Conservation (phyloP, 441 rosid genomes). For the Gossypium aridum region DNA sequence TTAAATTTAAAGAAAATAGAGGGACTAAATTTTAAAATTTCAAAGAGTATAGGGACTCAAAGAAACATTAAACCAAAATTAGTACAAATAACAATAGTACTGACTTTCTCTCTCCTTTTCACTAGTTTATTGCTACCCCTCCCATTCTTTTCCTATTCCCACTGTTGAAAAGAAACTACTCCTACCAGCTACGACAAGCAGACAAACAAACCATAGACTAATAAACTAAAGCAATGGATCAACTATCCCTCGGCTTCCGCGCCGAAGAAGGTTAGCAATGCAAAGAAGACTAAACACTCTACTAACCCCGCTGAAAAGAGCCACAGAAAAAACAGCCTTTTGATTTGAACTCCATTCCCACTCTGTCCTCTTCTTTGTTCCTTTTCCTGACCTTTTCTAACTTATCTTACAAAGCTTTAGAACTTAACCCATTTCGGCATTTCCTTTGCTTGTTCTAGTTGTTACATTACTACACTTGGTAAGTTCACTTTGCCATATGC, state of each 20-base stretch:
- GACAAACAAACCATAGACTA: background rate
- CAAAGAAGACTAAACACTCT: background rate
- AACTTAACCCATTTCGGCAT: background rate
- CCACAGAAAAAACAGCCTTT: background rate
- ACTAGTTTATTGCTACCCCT: background rate
- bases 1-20: too few relatives aligned
- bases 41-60: too few relatives aligned
- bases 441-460: background rate
- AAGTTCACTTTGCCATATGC: background rate
- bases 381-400: background rate
- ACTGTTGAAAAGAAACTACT: background rate
- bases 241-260: background rate
- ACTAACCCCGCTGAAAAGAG: background rate
- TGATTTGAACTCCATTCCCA: background rate
- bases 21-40: too few relatives aligned
- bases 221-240: background rate
- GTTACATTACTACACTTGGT: background rate
- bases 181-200: background rate
- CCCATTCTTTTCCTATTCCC: background rate
- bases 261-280: background rate
- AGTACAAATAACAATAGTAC: too few relatives aligned
- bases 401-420: background rate
- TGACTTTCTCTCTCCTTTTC: background rate
- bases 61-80: too few relatives aligned
- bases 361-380: background rate